phyloP scores from a whole-genome alignment of 108 stramenopile species.

The Aurantiochytrium sp. region DNA sequence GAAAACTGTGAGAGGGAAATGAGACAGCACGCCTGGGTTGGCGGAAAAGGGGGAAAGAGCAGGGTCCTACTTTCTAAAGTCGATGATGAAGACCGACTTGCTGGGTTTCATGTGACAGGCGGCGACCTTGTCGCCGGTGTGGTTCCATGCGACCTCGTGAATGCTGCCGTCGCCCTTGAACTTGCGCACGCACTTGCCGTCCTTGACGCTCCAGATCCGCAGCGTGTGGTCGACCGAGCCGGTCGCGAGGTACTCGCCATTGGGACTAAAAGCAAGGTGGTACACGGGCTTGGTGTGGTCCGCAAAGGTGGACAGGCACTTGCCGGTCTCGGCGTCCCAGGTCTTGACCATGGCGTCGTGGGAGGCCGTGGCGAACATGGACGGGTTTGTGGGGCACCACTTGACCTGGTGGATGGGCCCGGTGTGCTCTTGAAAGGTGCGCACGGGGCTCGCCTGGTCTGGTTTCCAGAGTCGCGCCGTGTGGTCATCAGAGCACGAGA shows the following conservation, averaged over 20 bases:
- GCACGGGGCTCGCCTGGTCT: conserved; percentile 17
- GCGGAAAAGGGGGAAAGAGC: too few species aligned
- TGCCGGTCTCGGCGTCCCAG: conserved; percentile 20
- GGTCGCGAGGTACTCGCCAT: not conserved
- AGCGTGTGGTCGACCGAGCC: conserved; percentile 1
- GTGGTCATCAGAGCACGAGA: conserved; percentile 35
- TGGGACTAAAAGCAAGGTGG: not conserved
- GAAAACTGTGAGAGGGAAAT: too few species aligned
- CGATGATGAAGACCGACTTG: not conserved
- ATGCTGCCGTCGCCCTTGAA: not conserved
- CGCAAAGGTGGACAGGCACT: not conserved
- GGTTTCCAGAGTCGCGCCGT: conserved; percentile 38
- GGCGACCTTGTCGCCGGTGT: conserved; percentile 24
- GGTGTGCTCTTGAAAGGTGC: conserved; percentile 29
- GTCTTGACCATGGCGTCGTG: conserved; percentile 9
- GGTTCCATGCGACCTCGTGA: not conserved
- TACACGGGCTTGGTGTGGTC: not conserved
- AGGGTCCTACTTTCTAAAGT: not conserved
- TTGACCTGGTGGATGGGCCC: not conserved
- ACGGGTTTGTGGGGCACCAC: conserved; percentile 31
- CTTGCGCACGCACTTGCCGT: conserved; percentile 3
- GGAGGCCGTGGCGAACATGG: conserved; percentile 28
- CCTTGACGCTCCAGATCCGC: not conserved
- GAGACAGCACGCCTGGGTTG: too few species aligned
- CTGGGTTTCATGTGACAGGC: not conserved